Conservation (phyloP, 257 asterid species). For the Gardenia jasminoides region DNA sequence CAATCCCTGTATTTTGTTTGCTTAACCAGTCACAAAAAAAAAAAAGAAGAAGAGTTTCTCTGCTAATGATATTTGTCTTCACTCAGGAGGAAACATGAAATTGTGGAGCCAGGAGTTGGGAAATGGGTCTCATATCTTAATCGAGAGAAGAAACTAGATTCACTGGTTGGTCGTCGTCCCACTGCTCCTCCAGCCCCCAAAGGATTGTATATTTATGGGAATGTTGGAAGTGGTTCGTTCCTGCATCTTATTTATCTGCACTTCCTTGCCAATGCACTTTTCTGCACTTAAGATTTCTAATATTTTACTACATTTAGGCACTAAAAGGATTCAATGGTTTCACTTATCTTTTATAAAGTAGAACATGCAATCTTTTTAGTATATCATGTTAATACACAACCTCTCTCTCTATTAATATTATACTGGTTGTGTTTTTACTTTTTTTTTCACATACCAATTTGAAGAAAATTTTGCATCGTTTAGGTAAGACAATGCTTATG, state of each 20-base stretch:
- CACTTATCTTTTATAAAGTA: neutral
- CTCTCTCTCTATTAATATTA: neutral
- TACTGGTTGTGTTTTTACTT: neutral
- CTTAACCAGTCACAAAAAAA: constrained; percentile 12
- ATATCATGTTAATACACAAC: neutral
- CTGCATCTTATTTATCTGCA: constrained; percentile 24
- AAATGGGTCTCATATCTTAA: constrained; percentile 98
- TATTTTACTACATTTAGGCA: neutral
- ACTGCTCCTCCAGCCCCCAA: constrained; percentile 89
- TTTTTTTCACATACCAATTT: constrained; percentile 18
- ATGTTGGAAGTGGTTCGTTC: constrained; percentile 94
- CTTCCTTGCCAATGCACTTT: neutral
- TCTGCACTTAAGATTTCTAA: constrained; percentile 9
- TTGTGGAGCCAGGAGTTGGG: constrained; percentile 84
- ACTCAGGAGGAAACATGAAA: constrained; percentile 43
- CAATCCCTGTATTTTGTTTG: neutral
- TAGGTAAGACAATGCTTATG: constrained; percentile 99
- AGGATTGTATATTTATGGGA: constrained; percentile 89
- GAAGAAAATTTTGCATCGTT: constrained; percentile 35
- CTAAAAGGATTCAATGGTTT: neutral
- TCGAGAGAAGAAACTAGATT: constrained; percentile 85
- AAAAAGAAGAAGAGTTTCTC: constrained; percentile 4
- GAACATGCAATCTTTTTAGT: neutral
- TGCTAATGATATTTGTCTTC: constrained; percentile 26
- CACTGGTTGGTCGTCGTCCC: constrained; percentile 72